Percentiles rank a stretch among this genome's conserved stretches.
These are phyloP conservation scores for Onygenales sp. DNA, from an alignment of 2,329 filamentous ascomycete genomes.

Conservation along the genomic window DNA sequence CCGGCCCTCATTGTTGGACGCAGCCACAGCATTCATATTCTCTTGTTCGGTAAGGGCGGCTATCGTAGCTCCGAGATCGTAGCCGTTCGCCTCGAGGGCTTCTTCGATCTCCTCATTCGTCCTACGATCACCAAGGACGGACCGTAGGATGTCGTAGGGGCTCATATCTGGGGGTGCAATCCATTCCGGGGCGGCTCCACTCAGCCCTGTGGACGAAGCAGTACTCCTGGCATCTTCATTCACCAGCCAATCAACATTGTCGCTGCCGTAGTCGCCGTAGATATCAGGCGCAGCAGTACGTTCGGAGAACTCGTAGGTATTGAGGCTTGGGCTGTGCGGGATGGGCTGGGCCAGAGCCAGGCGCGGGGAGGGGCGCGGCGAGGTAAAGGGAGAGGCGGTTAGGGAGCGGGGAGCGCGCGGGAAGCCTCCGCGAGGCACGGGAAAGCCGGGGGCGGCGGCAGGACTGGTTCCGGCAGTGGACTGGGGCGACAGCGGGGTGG, in stretches of 20 bases:
- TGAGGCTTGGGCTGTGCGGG: conserved; percentile 86
- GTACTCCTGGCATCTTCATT: conserved; percentile 75
- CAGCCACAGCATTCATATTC: conserved; percentile 39
- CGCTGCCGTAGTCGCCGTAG: conserved; percentile 82
- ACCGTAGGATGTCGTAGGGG: conserved; percentile 93
- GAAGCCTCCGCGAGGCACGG: conserved; percentile 62
- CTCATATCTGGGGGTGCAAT: conserved; percentile 80
- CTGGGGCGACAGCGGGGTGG: conserved; percentile 76
- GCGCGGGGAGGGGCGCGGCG: conserved; percentile 83
- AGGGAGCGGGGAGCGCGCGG: conserved; percentile 65
- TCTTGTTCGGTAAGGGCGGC: conserved; percentile 75
- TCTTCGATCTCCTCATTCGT: conserved; percentile 90
- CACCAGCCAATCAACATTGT: conserved; percentile 95
- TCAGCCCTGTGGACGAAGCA: conserved; percentile 68
- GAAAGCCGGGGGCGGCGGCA: conserved; percentile 73
- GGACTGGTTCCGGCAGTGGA: conserved; percentile 66
- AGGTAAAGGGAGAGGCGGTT: conserved; percentile 82
- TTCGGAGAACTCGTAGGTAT: conserved; percentile 92
- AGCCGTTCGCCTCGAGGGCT: conserved; percentile 80
- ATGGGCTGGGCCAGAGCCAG: conserved; percentile 88
- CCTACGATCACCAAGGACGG: conserved; percentile 79
- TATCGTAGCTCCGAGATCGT: conserved; percentile 88
- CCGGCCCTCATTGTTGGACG: conserved; percentile 49
- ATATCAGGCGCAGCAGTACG: conserved; percentile 71
- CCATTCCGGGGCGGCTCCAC: conserved; percentile 74